Evolutionary conservation across 148 eudicot species (phyloP).

Genomic region (Bassia scoparia): DNA sequence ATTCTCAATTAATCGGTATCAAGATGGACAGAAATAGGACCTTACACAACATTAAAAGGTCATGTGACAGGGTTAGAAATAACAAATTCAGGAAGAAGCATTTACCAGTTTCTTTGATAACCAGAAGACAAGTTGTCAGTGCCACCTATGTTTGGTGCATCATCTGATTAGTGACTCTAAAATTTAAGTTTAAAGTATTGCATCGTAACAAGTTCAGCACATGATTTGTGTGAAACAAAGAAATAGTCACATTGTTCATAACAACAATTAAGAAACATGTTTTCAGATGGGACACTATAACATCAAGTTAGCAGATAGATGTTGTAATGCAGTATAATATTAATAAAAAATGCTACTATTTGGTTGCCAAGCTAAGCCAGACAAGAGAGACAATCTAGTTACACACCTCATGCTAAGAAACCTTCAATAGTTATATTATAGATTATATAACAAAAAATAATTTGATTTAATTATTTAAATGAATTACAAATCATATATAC

Average conservation of each 20-base stretch:
- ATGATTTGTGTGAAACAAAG: neutral
- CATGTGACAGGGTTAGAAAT: neutral
- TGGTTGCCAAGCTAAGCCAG: conserved; percentile 2
- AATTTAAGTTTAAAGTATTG: neutral
- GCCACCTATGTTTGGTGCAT: neutral
- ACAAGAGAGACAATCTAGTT: conserved; percentile 9
- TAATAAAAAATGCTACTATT: neutral
- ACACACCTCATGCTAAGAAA: conserved; percentile 5
- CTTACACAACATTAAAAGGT: neutral
- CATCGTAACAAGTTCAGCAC: conserved; percentile 10
- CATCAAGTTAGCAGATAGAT: neutral
- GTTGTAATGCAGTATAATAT: neutral
- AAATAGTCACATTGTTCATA: neutral
- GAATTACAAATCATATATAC: too few species aligned
- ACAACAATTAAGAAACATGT: conserved; percentile 3
- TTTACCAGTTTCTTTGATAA: neutral
- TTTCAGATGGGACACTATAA: neutral
- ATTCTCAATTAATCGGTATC: neutral
- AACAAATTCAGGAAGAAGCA: conserved; percentile 17
- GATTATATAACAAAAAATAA: too few species aligned
- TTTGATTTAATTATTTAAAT: too few species aligned
- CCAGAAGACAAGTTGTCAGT: conserved; percentile 12
- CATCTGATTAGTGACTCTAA: neutral
- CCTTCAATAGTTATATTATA: neutral
- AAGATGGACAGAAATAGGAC: conserved; percentile 8